Conservation (phyloP, 2,329 filamentous ascomycete species). For the Fusarium sp. region DNA sequence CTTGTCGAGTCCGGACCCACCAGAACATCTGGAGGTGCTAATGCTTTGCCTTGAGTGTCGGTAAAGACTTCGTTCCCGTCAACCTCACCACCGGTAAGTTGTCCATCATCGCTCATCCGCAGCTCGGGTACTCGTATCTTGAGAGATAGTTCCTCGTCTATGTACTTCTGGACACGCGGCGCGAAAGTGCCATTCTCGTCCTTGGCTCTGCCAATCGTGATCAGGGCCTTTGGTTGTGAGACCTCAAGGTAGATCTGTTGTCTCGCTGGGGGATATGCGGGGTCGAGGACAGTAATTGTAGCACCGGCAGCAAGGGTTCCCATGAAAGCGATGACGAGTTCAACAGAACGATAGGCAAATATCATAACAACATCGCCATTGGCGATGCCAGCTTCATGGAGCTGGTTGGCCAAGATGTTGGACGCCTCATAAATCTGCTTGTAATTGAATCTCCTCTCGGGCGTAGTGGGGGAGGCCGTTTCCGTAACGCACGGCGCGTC, state of each 20-base stretch:
- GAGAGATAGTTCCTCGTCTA: conserved; percentile 3
- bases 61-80: background rate
- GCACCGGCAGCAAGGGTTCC: conserved; percentile 4
- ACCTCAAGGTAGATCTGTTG: conserved; percentile 9
- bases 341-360: conserved; percentile 1
- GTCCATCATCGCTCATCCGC: background rate
- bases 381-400: conserved; percentile 2
- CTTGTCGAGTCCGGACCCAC: conserved; percentile 6
- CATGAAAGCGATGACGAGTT: conserved; percentile 2
- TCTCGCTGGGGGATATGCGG: conserved; percentile 5
- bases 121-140: conserved; percentile 1
- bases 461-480: conserved; percentile 1
- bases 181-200: conserved; percentile 2
- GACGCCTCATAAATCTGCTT: conserved; percentile 6
- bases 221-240: conserved; percentile 1
- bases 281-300: conserved; percentile 5
- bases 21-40: conserved; percentile 3
- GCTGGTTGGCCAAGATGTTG: conserved; percentile 5
- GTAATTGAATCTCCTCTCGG: conserved; percentile 1
- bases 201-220: conserved; percentile 5
- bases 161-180: conserved; percentile 5
- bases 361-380: conserved; percentile 12
- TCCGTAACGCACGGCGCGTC: conserved; percentile 3
- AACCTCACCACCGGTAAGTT: background rate
- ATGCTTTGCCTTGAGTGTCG: background rate